Conservation (phyloP, 352 stramenopile species). For the Phytophthora constricta region DNA sequence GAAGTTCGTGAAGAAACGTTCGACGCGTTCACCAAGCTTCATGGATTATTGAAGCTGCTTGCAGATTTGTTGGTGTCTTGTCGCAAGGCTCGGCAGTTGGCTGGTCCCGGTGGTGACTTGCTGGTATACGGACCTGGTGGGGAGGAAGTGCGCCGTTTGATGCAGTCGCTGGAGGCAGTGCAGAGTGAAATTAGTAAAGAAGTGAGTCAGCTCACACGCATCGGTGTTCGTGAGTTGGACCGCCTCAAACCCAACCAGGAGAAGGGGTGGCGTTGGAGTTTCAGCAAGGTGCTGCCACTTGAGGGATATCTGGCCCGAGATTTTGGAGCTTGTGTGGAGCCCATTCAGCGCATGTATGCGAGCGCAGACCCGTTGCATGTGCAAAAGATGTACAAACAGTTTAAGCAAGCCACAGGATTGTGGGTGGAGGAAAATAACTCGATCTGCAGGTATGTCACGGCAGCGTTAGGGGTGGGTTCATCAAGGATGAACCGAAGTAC, state of each 20-base stretch:
- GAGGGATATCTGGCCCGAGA: conserved; percentile 87
- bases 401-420: conserved; percentile 81
- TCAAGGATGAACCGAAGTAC: conserved; percentile 54
- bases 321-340: conserved; percentile 84
- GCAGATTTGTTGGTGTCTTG: conserved; percentile 86
- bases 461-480: conserved; percentile 71
- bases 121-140: conserved; percentile 86
- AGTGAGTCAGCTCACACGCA: conserved; percentile 79
- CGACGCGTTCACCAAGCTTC: conserved; percentile 77
- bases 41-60: conserved; percentile 81
- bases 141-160: conserved; percentile 81
- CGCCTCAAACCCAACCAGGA: conserved; percentile 88
- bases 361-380: conserved; percentile 82
- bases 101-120: conserved; percentile 80
- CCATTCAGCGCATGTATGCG: conserved; percentile 88
- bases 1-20: conserved; percentile 66
- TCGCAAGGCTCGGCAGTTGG: conserved; percentile 81
- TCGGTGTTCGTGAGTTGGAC: conserved; percentile 84
- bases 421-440: conserved; percentile 88
- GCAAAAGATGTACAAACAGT: conserved; percentile 89
- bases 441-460: conserved; percentile 80
- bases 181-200: conserved; percentile 79
- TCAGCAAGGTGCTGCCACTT: conserved; percentile 83
- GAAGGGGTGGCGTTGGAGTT: conserved; percentile 85
- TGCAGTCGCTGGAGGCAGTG: conserved; percentile 84